Evolutionary conservation across 306 rosid species (phyloP).

Genomic region (Nissolia schottii): DNA sequence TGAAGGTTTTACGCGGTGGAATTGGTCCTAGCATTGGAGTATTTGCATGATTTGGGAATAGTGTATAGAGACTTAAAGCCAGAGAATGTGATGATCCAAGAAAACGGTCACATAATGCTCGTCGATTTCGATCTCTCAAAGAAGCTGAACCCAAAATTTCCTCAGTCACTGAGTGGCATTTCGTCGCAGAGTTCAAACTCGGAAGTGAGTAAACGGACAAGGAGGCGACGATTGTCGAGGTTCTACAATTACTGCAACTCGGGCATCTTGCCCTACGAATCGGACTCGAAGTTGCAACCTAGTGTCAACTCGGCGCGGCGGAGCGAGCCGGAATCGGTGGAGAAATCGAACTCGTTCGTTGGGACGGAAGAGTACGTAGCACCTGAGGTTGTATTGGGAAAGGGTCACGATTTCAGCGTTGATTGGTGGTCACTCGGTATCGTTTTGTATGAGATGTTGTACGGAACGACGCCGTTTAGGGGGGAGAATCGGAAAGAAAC

Average conservation of each 20-base stretch:
- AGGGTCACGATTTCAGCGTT: constrained; percentile 71
- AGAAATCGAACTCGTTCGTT: constrained; percentile 83
- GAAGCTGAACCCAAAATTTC: constrained; percentile 42
- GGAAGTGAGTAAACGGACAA: background rate
- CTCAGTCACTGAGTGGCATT: constrained; percentile 22
- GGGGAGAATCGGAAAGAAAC: constrained; percentile 76
- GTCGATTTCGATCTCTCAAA: constrained; percentile 96
- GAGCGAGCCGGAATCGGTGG: constrained; percentile 40
- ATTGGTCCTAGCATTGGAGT: constrained; percentile 72
- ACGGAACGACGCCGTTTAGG: constrained; percentile 80
- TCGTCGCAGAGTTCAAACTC: constrained; percentile 16
- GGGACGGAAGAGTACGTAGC: constrained; percentile 97
- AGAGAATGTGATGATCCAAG: constrained; percentile 83
- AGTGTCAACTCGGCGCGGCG: background rate
- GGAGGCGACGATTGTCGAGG: constrained; percentile 23
- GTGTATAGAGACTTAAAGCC: constrained; percentile 95
- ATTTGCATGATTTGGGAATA: constrained; percentile 66
- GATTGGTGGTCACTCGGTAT: constrained; percentile 98
- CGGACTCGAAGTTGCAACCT: constrained; percentile 16
- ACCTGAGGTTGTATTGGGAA: constrained; percentile 71
- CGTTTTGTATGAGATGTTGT: constrained; percentile 77
- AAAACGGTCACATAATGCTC: constrained; percentile 87
- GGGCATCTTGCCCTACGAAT: constrained; percentile 41
- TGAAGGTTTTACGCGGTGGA: constrained; percentile 87
- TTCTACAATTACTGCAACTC: constrained; percentile 47